A percentile compares a stretch with the other conserved stretches of the same genome.
Evolutionary conservation across 2,329 filamentous ascomycete species (phyloP).

Genomic region (Dactylellina sp.): DNA sequence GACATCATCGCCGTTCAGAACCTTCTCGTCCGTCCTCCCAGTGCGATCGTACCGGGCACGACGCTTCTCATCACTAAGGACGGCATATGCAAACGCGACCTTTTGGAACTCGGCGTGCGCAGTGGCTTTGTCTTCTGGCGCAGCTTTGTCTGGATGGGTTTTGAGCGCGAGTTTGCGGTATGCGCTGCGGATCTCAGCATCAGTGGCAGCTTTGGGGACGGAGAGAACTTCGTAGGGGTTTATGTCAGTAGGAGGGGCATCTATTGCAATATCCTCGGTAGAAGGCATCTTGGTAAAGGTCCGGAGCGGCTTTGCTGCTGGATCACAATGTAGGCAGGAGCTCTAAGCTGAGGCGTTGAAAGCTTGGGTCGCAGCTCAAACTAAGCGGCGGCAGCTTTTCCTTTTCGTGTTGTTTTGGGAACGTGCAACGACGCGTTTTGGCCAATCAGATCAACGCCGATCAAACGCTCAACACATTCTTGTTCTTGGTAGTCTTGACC

Average conservation of each 20-base stretch:
- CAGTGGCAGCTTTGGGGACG: slow-evolving; percentile 76
- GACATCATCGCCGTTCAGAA: slow-evolving; percentile 66
- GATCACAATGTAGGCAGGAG: not conserved
- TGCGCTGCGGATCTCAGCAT: slow-evolving; percentile 84
- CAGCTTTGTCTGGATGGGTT: slow-evolving; percentile 88
- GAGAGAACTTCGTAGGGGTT: slow-evolving; percentile 83
- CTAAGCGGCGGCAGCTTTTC: too few species aligned
- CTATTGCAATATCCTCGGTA: slow-evolving; percentile 45
- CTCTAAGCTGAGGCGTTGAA: slow-evolving; percentile 6
- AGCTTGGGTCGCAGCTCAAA: not conserved
- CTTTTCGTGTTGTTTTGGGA: slow-evolving; percentile 36
- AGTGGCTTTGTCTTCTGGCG: slow-evolving; percentile 73
- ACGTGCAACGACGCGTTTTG: slow-evolving; percentile 25
- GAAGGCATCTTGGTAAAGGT: slow-evolving; percentile 30
- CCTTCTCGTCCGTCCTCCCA: slow-evolving; percentile 85
- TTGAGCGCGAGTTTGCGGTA: slow-evolving; percentile 92
- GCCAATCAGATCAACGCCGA: slow-evolving; percentile 30
- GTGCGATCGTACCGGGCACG: slow-evolving; percentile 90
- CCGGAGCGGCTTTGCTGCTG: not conserved
- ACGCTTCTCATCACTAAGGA: slow-evolving; percentile 84
- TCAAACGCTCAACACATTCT: slow-evolving; percentile 17
- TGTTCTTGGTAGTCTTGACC: not conserved
- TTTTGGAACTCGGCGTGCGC: slow-evolving; percentile 88
- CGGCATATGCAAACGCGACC: slow-evolving; percentile 91
- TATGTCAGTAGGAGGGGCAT: slow-evolving; percentile 72